Evolutionary conservation across 805 yeast genomes (phyloP).

Genomic region (Teunomyces pallodes): DNA sequence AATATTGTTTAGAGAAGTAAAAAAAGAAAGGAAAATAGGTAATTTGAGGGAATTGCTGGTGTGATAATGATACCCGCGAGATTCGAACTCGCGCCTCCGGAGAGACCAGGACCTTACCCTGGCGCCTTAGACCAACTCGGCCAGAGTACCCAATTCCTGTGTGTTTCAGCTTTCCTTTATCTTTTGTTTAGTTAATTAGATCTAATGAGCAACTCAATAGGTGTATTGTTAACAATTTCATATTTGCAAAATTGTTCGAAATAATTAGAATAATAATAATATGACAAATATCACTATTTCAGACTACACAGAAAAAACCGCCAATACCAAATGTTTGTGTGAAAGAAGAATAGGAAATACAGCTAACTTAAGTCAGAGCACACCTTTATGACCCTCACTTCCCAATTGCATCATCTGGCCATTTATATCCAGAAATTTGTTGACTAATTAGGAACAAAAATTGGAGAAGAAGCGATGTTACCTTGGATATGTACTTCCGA

Average conservation of each 20-base stretch:
- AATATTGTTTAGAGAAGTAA: not conserved
- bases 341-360: no score
- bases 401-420: not conserved
- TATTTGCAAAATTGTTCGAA: no score
- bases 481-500: not conserved
- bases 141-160: constrained; percentile 21
- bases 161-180: not conserved
- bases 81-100: constrained; percentile 22
- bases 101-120: constrained; percentile 23
- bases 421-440: not conserved
- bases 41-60: constrained; percentile 16
- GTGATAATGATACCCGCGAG: constrained; percentile 20
- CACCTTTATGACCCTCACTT: no score
- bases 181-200: not conserved
- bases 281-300: no score
- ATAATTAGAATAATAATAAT: no score
- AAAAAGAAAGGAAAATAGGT: constrained; percentile 13
- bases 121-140: constrained; percentile 23
- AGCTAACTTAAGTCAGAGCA: no score
- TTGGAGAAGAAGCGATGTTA: not conserved
- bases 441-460: not conserved
- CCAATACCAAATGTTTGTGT: no score
- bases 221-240: no score
- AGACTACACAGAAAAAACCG: no score
- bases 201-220: no score